phyloP scores from a whole-genome alignment of 2,329 filamentous ascomycete genomes.

The Exophiala calicioides region DNA sequence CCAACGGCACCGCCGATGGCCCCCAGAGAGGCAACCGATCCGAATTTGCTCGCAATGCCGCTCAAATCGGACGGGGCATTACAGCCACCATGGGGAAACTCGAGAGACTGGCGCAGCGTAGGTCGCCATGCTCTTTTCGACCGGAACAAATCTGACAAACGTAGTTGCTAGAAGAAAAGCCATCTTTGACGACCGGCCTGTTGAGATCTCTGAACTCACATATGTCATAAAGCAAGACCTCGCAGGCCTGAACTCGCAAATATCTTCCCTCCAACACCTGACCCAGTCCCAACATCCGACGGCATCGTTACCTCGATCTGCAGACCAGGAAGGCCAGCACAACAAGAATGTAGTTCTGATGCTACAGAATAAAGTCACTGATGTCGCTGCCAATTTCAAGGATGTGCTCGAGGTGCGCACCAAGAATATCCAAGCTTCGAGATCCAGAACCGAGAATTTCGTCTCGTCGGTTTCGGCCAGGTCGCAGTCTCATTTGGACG shows the following conservation, averaged over 20 bases:
- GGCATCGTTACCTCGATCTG: slow-evolving; percentile 45
- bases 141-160: background rate
- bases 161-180: slow-evolving; percentile 92
- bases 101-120: slow-evolving; percentile 84
- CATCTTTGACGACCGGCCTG: slow-evolving; percentile 92
- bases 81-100: slow-evolving; percentile 91
- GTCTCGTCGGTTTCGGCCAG: slow-evolving; percentile 85
- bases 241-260: slow-evolving; percentile 80
- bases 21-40: slow-evolving; percentile 63
- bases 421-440: slow-evolving; percentile 94
- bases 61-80: slow-evolving; percentile 89
- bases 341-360: slow-evolving; percentile 74
- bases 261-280: slow-evolving; percentile 76
- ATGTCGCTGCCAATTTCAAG: slow-evolving; percentile 94
- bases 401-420: slow-evolving; percentile 94
- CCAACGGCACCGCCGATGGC: slow-evolving; percentile 59
- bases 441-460: slow-evolving; percentile 93
- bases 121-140: slow-evolving; percentile 35
- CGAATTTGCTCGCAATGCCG: slow-evolving; percentile 89
- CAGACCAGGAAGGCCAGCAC: slow-evolving; percentile 85
- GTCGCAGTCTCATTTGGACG: slow-evolving; percentile 61
- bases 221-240: slow-evolving; percentile 98
- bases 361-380: slow-evolving; percentile 53
- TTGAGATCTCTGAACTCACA: slow-evolving; percentile 95
- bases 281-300: slow-evolving; percentile 74